These are phyloP conservation scores for Hericium rajendrae DNA, from an alignment of 768 basidiomycete genomes.

Conservation along the genomic window DNA sequence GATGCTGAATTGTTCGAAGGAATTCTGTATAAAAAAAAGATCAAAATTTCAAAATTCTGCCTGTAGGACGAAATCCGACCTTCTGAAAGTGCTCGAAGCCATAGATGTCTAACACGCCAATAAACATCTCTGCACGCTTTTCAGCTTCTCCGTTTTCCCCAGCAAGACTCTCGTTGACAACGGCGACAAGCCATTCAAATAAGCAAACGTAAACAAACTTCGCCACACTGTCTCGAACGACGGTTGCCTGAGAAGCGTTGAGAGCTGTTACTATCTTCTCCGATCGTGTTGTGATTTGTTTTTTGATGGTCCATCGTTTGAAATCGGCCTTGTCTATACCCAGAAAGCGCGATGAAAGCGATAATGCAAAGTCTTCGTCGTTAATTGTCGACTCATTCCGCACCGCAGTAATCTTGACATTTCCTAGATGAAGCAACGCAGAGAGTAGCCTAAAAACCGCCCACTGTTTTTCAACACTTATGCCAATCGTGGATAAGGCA, in stretches of 20 bases:
- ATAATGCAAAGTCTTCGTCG: conserved; percentile 72
- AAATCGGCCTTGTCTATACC: conserved; percentile 88
- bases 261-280: conserved; percentile 92
- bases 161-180: conserved; percentile 93
- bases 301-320: conserved; percentile 98
- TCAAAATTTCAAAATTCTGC: not conserved
- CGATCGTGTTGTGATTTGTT: conserved; percentile 86
- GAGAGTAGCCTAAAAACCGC: conserved; percentile 92
- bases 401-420: conserved; percentile 79
- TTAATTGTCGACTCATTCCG: conserved; percentile 79
- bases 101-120: conserved; percentile 97
- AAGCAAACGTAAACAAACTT: conserved; percentile 98
- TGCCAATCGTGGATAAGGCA: conserved; percentile 93
- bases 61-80: conserved; percentile 29
- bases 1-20: conserved; percentile 98
- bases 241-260: conserved; percentile 80
- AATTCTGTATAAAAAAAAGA: conserved; percentile 39
- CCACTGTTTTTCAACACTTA: conserved; percentile 97
- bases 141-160: conserved; percentile 93
- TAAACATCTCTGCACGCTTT: conserved; percentile 92
- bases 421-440: conserved; percentile 93
- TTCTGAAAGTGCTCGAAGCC: conserved; percentile 97
- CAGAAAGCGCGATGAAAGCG: conserved; percentile 78
- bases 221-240: conserved; percentile 92
- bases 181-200: conserved; percentile 97